A percentile compares a stretch with the other conserved stretches of the same genome.
These are phyloP conservation scores for Withania somnifera DNA, from an alignment of 305 asterid species.

Conservation along the genomic window DNA sequence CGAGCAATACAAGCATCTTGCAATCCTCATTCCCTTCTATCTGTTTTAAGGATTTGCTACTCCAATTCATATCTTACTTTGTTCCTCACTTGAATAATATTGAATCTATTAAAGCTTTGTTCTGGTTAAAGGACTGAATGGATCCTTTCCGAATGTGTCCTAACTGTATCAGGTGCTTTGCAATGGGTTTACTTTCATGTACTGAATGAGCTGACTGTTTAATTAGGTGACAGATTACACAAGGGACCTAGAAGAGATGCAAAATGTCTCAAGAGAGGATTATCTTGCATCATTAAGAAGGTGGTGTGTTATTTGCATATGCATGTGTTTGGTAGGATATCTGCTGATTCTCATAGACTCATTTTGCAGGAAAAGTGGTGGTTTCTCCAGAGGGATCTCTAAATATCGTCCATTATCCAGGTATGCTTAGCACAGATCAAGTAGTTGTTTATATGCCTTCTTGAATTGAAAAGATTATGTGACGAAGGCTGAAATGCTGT, in stretches of 20 bases:
- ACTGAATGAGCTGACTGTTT: conserved; percentile 13
- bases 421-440: conserved; percentile 24
- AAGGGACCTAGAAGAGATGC: conserved; percentile 99
- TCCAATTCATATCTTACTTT: background rate
- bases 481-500: background rate
- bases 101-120: background rate
- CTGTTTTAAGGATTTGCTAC: background rate
- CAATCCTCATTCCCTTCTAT: background rate
- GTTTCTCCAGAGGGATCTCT: conserved; percentile 89
- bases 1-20: background rate
- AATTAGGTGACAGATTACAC: conserved; percentile 78
- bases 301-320: conserved; percentile 21
- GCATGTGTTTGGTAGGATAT: conserved; percentile 1
- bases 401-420: conserved; percentile 92
- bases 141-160: background rate
- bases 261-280: conserved; percentile 87
- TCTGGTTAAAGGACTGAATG: background rate
- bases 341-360: conserved; percentile 17
- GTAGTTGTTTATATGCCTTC: background rate
- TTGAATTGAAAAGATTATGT: background rate
- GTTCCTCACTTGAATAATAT: background rate
- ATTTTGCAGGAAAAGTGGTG: conserved; percentile 90
- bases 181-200: background rate
- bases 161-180: background rate
- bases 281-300: conserved; percentile 96